These are phyloP conservation scores for Primulina huaijiensis DNA, from an alignment of 257 asterid genomes.

Conservation along the genomic window DNA sequence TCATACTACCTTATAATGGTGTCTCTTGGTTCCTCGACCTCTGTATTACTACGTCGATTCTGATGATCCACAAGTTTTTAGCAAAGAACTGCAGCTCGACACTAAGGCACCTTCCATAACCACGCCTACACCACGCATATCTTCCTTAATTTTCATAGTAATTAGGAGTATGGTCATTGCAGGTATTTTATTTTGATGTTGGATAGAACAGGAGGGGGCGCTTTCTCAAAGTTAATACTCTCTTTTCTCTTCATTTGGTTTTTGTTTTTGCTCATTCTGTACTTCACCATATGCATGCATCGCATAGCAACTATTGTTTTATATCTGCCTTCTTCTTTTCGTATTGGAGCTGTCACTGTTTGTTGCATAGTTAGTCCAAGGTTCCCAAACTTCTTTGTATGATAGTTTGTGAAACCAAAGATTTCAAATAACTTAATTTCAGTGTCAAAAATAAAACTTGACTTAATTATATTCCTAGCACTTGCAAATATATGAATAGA, in stretches of 20 bases:
- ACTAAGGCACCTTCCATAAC: constrained; percentile 77
- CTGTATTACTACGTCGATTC: constrained; percentile 89
- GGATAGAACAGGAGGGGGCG: constrained; percentile 98
- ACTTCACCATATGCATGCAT: not conserved
- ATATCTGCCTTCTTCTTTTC: constrained; percentile 3
- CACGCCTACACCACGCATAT: not conserved
- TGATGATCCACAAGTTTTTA: constrained; percentile 68
- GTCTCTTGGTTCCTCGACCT: constrained; percentile 97
- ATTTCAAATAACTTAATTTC: too few species aligned
- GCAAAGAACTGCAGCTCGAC: constrained; percentile 97
- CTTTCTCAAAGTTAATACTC: constrained; percentile 71
- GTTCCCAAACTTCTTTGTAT: not conserved
- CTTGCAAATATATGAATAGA: too few species aligned
- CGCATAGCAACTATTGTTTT: not conserved
- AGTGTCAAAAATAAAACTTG: too few species aligned
- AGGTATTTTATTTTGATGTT: constrained; percentile 91
- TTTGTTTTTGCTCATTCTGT: not conserved
- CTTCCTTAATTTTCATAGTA: not conserved
- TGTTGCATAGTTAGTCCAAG: too few species aligned
- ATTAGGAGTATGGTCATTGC: constrained; percentile 13
- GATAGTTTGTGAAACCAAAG: not conserved
- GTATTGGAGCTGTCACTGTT: not conserved
- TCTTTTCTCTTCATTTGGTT: not conserved
- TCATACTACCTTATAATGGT: constrained; percentile 88
- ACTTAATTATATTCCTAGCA: too few species aligned